Evolutionary conservation across 1,284 basidiomycete genomes (phyloP).

Genomic region (Testicularia cyperi): DNA sequence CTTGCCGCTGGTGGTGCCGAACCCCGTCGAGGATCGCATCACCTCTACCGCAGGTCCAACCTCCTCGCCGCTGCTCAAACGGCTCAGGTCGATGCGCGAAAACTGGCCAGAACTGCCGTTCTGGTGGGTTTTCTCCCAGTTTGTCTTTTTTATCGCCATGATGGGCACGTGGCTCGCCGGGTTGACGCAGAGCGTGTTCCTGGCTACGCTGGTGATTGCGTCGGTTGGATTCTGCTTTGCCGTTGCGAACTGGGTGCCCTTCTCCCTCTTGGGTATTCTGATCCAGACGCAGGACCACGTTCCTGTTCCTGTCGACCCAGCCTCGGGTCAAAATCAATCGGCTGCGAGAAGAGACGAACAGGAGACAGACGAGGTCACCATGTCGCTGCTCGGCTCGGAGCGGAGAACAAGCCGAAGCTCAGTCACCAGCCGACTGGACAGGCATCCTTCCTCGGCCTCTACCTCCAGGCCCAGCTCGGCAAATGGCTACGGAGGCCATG

Average conservation of each 20-base stretch:
- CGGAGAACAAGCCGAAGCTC: too few relatives aligned
- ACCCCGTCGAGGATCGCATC: slow-evolving; percentile 16
- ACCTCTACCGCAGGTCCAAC: slow-evolving; percentile 6
- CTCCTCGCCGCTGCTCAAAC: slow-evolving; percentile 2
- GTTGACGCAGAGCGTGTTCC: slow-evolving; percentile 48
- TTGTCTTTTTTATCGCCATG: slow-evolving; percentile 42
- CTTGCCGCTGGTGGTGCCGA: slow-evolving; percentile 71
- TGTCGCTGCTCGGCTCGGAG: slow-evolving; percentile 20
- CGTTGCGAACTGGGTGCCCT: slow-evolving; percentile 63
- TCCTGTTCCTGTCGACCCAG: background rate
- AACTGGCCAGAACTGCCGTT: slow-evolving; percentile 34
- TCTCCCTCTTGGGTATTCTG: slow-evolving; percentile 59
- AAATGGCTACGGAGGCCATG: too few relatives aligned
- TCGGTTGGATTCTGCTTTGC: slow-evolving; percentile 64
- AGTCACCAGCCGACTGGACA: too few relatives aligned
- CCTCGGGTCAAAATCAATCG: too few relatives aligned
- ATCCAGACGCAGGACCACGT: slow-evolving; percentile 27
- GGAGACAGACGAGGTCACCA: slow-evolving; percentile 22
- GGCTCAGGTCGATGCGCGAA: slow-evolving; percentile 10
- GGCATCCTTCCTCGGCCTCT: too few relatives aligned
- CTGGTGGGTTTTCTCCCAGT: slow-evolving; percentile 47
- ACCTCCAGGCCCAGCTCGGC: too few relatives aligned
- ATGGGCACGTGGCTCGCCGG: slow-evolving; percentile 43
- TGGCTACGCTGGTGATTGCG: slow-evolving; percentile 63
- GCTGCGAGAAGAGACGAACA: background rate